Base-by-base conservation (phyloP, 2,329 filamentous ascomycete genomes). In the Rhytidhysteron rufulum region DNA sequence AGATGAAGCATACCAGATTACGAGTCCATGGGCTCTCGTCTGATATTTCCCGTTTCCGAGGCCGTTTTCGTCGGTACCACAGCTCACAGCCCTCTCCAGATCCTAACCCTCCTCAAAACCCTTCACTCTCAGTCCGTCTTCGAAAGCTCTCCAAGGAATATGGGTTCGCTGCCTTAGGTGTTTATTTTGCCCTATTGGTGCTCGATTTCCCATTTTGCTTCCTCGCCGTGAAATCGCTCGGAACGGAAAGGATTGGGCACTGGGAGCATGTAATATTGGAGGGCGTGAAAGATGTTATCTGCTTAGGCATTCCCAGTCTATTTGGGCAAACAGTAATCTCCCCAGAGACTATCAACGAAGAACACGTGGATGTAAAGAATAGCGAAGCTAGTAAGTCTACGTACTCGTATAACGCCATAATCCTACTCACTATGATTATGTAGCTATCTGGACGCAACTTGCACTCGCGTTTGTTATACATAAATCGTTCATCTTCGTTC, bases 141-240 rank as follows among this genome's bases (percentile, higher is more conserved):
- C 89, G 84, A 67, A 88, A 87, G 60, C 78, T 98, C 33, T 89
- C 85, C 2, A 82, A 83, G 48, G 91, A 97, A 65, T 98, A 98
- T 65, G 93, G 93, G 30, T 96, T 90, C 88, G 79, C 86, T 3
- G 90, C 90, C 1, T 67, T 95, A 4, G 91, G 89, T n/a, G 87
- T 97, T 11, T 98, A 98, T 66, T 67, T 96, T 9, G 75, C 74
- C 1, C 70, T 98, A 40, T 90, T 86, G 31, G 85, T 86, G 29
- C 70, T 95, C 37, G 93, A 98, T 68, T 95, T 97, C 50, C 93
- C 93, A 1, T 87, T 97, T 61, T 97, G 91, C 69, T 98, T 95
- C 70, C 69, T 95, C 40, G 80, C 93, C 8, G 93, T 98, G 35
- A 79, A 84, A 41, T 71, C 82, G 38, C 77, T 95, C 2, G 93